Evolutionary conservation across 257 asterid genomes (phyloP).

Genomic region (Solanum medicagineum): DNA sequence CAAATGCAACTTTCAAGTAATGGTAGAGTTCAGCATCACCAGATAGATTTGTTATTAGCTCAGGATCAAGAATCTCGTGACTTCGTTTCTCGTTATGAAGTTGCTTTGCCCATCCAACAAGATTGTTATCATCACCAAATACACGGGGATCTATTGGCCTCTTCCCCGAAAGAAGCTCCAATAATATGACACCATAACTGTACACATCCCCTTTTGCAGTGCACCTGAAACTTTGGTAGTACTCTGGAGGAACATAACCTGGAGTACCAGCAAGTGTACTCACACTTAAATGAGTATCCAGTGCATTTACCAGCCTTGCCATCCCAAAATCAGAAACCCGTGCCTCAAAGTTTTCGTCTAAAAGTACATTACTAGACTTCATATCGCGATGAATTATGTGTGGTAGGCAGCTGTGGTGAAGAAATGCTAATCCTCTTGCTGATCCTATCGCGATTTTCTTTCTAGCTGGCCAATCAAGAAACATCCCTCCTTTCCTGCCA

Average conservation of each 20-base stretch:
- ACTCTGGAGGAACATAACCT: slow-evolving; percentile 94
- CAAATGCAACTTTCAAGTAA: slow-evolving; percentile 64
- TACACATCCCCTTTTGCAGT: slow-evolving; percentile 91
- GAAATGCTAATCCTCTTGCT: slow-evolving; percentile 86
- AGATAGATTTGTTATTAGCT: slow-evolving; percentile 32
- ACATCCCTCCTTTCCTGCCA: slow-evolving; percentile 8
- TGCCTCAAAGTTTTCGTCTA: slow-evolving; percentile 74
- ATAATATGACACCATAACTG: slow-evolving; percentile 82
- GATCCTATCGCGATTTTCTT: slow-evolving; percentile 80
- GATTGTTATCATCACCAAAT: slow-evolving; percentile 85
- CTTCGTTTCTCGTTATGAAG: slow-evolving; percentile 43
- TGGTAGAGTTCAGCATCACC: slow-evolving; percentile 66
- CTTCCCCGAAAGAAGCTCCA: slow-evolving; percentile 88
- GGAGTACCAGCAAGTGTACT: slow-evolving; percentile 96
- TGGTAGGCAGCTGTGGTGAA: slow-evolving; percentile 95
- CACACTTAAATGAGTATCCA: slow-evolving; percentile 85
- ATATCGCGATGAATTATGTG: slow-evolving; percentile 94
- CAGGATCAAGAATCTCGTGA: slow-evolving; percentile 58
- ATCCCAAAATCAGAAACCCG: slow-evolving; percentile 95
- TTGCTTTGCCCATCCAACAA: slow-evolving; percentile 97
- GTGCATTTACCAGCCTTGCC: slow-evolving; percentile 82
- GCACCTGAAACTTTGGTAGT: slow-evolving; percentile 94
- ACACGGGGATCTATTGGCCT: slow-evolving; percentile 61
- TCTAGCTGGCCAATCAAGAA: slow-evolving; percentile 64
- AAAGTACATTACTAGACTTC: slow-evolving; percentile 91